Evolutionary conservation across 2,329 filamentous ascomycete species (phyloP), one percentile per base, ranked within the genome.

Genomic region (Epichloe hybrida): DNA sequence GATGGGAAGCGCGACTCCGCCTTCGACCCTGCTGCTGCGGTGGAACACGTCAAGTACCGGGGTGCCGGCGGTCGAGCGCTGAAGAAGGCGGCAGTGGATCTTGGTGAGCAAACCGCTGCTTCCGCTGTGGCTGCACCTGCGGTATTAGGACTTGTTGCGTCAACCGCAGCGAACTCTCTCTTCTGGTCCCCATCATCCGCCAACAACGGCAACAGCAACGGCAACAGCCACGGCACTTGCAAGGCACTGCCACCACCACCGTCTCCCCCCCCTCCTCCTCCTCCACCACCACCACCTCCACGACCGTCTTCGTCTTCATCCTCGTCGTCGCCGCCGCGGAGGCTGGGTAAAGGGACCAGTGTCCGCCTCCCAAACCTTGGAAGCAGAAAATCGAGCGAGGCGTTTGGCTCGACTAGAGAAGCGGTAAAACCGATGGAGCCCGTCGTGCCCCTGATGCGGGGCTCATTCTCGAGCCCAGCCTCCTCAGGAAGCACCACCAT

Each of bases 1-100:
- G 66, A 68, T 53, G 69, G 69, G 62, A 81, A 77, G 62, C 70
- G 79, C 53, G 77, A 81, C 57, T 81, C 77, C 23, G 21, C 23
- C 23, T 27, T 7, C 2, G 42, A 43, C 17, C 41, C 48, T 42
- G 40, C 49, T 42, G 40, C 49, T 41, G 39, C 38, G 42, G 52
- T 46, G 50, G 42, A 53, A 50, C 55, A 50, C 23, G 17, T 49
- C 11, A 49, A 52, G 45, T 38, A 44, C 50, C 48, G 49, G 46
- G 49, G 44, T 31, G 50, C 35, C 23, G 51, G 39, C 54, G 55
- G 48, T 46, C 55, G 47, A 55, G 52, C 50, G 53, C 35, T 48
- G 50, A 46, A 41, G 47, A 46, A 41, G 47, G 47, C 48, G 2
- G 23, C 8, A 42, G 49, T 48, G 46, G 43, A 48, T 27, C 46